phyloP scores from a whole-genome alignment of 2,329 filamentous ascomycete species.

The Fusarium bactridioides region DNA sequence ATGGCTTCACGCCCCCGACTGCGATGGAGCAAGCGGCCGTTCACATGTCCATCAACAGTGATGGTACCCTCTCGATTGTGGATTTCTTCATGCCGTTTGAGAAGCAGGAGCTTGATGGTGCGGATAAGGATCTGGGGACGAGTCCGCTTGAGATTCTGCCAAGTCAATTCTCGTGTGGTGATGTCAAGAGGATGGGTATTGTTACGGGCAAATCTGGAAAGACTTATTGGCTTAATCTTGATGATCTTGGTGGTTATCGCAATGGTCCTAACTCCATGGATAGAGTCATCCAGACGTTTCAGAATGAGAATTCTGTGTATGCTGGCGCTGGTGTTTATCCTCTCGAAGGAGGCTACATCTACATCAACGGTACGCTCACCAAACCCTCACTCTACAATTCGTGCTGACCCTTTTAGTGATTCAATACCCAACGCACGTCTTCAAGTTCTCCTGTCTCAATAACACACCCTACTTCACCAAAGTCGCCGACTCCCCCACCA shows the following conservation, averaged over 20 bases:
- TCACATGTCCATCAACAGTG: conserved; percentile 51
- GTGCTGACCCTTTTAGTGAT: conserved; percentile 50
- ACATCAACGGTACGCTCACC: conserved; percentile 48
- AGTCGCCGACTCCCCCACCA: conserved; percentile 57
- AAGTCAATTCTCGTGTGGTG: conserved; percentile 52
- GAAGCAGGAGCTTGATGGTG: conserved; percentile 58
- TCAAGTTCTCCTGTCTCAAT: conserved; percentile 63
- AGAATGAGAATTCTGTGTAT: conserved; percentile 55
- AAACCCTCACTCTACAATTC: accelerated
- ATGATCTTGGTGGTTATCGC: conserved; percentile 52
- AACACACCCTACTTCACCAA: conserved; percentile 63
- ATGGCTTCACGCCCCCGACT: conserved; percentile 49
- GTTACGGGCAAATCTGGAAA: conserved; percentile 61
- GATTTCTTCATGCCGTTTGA: conserved; percentile 66
- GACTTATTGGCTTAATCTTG: conserved; percentile 54
- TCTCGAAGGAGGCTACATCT: conserved; percentile 58
- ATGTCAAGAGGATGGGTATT: conserved; percentile 56
- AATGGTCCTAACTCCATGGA: conserved; percentile 49
- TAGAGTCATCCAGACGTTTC: conserved; percentile 55
- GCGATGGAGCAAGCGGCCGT: conserved; percentile 56
- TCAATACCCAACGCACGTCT: conserved; percentile 62
- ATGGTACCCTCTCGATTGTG: conserved; percentile 53
- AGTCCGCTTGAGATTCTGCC: conserved; percentile 54
- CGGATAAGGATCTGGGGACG: conserved; percentile 59
- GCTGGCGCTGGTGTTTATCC: conserved; percentile 58